Evolutionary conservation across 345 rosid genomes (phyloP), one percentile per base, ranked within the genome.

Genomic region (Kernera saxatilis): DNA sequence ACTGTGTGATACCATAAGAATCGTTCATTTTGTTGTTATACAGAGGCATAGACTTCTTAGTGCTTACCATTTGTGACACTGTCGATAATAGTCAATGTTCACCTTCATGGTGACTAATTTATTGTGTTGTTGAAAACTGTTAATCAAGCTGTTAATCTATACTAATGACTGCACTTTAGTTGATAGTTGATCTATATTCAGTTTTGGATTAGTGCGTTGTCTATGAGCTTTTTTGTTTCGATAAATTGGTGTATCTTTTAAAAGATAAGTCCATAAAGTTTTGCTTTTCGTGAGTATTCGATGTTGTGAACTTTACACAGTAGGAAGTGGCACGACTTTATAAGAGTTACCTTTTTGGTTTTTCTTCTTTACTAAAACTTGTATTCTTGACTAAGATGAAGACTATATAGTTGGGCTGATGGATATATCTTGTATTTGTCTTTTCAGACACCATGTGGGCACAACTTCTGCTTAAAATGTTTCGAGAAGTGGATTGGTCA

Each of bases 391-490:
- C 23, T 15, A 15, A 30, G 11, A 26, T 14, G 21, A 29, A 21
- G 23, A 70, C 43, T 86, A 81, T 5, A 5, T 12, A 30, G 26
- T 8, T 17, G 41, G 19, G n/a, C 26, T 56, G 17, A 56, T 56
- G 6, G 43, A 56, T 33, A 10, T 63, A n/a, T 9, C 45, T 26
- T 48, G 11, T 45, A 6, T 44, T 15, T 58, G 46, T 22, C 6
- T 39, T 63, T 27, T 7, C 68, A 63, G 68, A 8, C 30, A 22
- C 68, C 68, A 10, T 49, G 54, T 11, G 54, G 54, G 15, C 54
- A 88, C 73, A 91, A 84, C n/a, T 87, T 86, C 36, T 88, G 95
- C 72, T 63, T 91, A n/a, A 86, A 83, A 46, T 91, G 97, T 65
- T 91, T 91, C 18, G 75, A 86, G 77, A 89, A 71, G 63, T 91